Evolutionary conservation across 2,329 filamentous ascomycete genomes (phyloP).

Genomic region (Aspergillus tanneri): DNA sequence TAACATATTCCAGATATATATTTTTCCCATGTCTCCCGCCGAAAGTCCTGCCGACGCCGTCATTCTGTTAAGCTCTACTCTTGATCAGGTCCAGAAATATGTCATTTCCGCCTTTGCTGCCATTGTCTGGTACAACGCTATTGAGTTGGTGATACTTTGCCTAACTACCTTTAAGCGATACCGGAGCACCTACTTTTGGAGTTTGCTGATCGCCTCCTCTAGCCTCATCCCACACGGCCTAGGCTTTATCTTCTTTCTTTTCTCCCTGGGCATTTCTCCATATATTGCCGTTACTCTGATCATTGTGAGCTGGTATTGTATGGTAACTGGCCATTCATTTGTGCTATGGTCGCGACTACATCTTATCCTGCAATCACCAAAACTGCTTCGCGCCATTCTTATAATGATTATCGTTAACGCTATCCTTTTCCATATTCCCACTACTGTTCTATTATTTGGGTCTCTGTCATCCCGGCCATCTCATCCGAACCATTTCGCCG

Average conservation of each 20-base stretch:
- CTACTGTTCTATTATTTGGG: constrained; percentile 40
- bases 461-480: constrained; percentile 19
- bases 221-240: constrained; percentile 42
- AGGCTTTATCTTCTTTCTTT: constrained; percentile 45
- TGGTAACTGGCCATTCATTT: constrained; percentile 46
- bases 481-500: too few relatives aligned
- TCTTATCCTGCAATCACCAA: constrained; percentile 37
- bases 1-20: too few relatives aligned
- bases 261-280: constrained; percentile 23
- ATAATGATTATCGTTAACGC: constrained; percentile 43
- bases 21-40: too few relatives aligned
- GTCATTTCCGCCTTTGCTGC: constrained; percentile 42
- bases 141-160: constrained; percentile 46
- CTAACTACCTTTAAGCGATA: constrained; percentile 45
- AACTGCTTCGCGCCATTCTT: constrained; percentile 35
- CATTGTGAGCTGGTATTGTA: constrained; percentile 40
- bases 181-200: constrained; percentile 48
- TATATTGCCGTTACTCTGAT: constrained; percentile 38
- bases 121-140: constrained; percentile 46
- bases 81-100: background rate
- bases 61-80: too few relatives aligned
- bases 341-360: constrained; percentile 49
- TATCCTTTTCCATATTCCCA: constrained; percentile 41
- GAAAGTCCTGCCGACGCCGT: too few relatives aligned
- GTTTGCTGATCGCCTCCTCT: constrained; percentile 36